Conservation (phyloP, 768 basidiomycete genomes). For the Xerocomellus chrysenteron region DNA sequence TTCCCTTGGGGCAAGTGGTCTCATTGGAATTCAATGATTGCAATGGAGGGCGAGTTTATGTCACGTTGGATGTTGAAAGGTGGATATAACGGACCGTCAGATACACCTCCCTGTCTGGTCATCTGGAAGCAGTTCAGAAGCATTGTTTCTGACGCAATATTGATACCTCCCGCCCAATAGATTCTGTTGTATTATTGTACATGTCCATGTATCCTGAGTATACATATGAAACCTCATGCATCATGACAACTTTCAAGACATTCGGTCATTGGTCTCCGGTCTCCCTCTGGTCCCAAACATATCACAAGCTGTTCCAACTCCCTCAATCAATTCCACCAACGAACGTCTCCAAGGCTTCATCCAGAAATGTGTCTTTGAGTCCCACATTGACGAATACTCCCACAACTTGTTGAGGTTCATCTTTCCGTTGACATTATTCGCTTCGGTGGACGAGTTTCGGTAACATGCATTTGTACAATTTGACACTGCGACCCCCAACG, state of each 20-base stretch:
- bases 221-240: no score
- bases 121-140: not conserved
- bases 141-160: not conserved
- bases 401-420: not conserved
- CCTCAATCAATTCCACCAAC: no score
- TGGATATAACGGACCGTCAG: not conserved
- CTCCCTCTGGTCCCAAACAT: no score
- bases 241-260: no score
- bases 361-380: no score
- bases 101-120: not conserved
- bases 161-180: not conserved
- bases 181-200: not conserved
- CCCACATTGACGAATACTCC: no score
- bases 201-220: no score
- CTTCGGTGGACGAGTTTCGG: conserved; percentile 23
- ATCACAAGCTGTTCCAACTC: no score
- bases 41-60: not conserved
- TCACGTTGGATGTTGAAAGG: not conserved
- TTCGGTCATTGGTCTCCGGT: no score
- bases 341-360: not conserved
- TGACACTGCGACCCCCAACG: conserved; percentile 87
- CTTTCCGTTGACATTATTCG: conserved; percentile 13
- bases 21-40: not conserved
- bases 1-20: not conserved
- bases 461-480: conserved; percentile 91